A percentile compares a stretch with the other conserved stretches of the same genome.
Conservation (phyloP, 2,329 filamentous ascomycete species). For the Fusarium cicatricum region DNA sequence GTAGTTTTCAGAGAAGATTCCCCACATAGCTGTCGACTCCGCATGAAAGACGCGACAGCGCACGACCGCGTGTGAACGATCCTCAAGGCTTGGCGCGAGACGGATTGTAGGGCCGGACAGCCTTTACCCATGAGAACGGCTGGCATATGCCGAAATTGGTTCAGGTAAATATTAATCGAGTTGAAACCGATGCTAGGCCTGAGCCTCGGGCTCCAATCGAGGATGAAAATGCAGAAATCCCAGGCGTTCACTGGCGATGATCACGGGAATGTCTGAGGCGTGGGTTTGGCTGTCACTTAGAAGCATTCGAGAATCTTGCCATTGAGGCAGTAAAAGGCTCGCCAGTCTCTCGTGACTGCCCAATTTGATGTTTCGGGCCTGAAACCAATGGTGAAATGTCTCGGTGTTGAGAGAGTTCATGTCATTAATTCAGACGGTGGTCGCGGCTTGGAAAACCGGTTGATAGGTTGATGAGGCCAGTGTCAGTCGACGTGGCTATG, state of each 20-base stretch:
- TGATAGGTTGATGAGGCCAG: too few relatives aligned
- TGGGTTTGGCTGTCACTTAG: background rate
- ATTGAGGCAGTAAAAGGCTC: background rate
- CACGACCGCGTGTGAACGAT: conserved; percentile 6
- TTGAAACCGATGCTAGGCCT: background rate
- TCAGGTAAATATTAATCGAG: background rate
- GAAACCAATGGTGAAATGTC: too few relatives aligned
- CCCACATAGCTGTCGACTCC: conserved; percentile 1
- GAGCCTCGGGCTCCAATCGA: background rate
- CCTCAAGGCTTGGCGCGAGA: background rate
- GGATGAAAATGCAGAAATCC: background rate
- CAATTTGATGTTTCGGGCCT: too few relatives aligned
- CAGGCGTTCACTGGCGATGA: background rate
- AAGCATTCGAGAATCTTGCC: background rate
- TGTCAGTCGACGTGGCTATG: too few relatives aligned
- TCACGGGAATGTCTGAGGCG: background rate
- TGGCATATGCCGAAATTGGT: conserved; percentile 12
- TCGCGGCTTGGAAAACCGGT: too few relatives aligned
- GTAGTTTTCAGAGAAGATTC: conserved; percentile 12
- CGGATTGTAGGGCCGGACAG: conserved; percentile 37
- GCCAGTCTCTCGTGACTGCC: too few relatives aligned
- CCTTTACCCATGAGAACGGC: background rate
- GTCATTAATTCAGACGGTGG: too few relatives aligned
- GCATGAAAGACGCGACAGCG: background rate
- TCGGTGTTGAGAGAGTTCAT: too few relatives aligned